Evolutionary conservation across 2,329 filamentous ascomycete species (phyloP).

Genomic region (Neofusicoccum cordaticola): DNA sequence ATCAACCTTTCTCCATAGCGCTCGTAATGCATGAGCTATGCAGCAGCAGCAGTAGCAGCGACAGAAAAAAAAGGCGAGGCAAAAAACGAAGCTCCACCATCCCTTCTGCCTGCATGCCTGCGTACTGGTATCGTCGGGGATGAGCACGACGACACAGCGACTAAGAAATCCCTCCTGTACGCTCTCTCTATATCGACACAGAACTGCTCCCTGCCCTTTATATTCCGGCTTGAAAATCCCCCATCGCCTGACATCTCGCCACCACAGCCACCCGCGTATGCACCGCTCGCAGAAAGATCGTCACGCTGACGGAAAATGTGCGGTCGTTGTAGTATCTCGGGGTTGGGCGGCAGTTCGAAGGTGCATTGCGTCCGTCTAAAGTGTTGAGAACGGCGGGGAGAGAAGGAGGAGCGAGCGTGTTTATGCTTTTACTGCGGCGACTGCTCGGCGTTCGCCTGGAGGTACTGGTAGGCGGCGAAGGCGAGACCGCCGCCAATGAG

Average conservation of each 20-base stretch:
- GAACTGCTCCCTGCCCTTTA: not conserved
- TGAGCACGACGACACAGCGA: no score
- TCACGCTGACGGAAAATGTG: not conserved
- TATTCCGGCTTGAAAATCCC: not conserved
- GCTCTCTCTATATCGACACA: not conserved
- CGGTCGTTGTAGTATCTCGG: no score
- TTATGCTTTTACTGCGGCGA: not conserved
- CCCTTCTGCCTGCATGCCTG: no score
- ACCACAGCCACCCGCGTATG: not conserved
- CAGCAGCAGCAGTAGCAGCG: not conserved
- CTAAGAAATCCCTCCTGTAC: not conserved
- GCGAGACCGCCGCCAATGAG: slow-evolving; percentile 73
- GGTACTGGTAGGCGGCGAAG: slow-evolving; percentile 82
- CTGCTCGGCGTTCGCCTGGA: slow-evolving; percentile 53
- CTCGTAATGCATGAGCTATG: slow-evolving; percentile 13
- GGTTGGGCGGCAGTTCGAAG: no score
- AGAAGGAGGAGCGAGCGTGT: no score
- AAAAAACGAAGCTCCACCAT: not conserved
- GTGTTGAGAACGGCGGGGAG: no score
- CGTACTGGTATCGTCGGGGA: not conserved
- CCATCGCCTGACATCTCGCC: not conserved
- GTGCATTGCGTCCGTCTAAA: no score
- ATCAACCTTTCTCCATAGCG: slow-evolving; percentile 1
- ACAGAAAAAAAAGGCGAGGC: not conserved
- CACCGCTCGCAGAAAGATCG: not conserved